Percentiles rank a stretch among this genome's conserved stretches.
phyloP scores from a whole-genome alignment of 352 stramenopile species.

The Pythium phragmiticola region DNA sequence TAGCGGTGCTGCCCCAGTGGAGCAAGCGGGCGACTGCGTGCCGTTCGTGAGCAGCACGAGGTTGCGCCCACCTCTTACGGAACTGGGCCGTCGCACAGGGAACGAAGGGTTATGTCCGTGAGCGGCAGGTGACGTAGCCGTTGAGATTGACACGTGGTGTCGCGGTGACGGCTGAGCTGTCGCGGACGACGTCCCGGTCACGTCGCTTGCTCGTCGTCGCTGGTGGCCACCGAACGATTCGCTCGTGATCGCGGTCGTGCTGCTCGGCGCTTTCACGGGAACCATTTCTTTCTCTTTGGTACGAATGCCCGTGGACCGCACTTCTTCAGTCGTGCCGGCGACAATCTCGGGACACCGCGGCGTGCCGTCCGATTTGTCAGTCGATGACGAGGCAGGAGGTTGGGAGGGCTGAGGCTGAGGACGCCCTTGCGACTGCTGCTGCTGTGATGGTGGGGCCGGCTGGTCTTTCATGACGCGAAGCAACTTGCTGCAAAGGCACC shows the following conservation, averaged over 20 bases:
- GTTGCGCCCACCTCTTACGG: conserved; percentile 47
- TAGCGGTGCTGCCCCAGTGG: background rate
- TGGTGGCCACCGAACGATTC: background rate
- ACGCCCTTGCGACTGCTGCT: background rate
- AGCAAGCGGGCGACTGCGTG: background rate
- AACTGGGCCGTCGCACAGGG: conserved; percentile 35
- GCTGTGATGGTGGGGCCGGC: background rate
- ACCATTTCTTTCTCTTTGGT: conserved; percentile 22
- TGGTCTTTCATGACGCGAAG: conserved; percentile 41
- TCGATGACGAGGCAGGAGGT: background rate
- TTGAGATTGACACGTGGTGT: background rate
- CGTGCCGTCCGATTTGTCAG: conserved; percentile 19
- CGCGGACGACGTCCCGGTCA: background rate
- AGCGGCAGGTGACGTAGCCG: background rate
- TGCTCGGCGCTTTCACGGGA: conserved; percentile 20
- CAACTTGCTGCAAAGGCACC: conserved; percentile 31
- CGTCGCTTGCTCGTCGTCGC: conserved; percentile 11
- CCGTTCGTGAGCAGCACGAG: conserved; percentile 34
- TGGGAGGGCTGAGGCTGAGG: background rate
- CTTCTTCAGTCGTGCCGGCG: background rate
- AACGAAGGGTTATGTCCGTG: background rate
- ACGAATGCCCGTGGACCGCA: conserved; percentile 14
- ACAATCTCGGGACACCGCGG: conserved; percentile 17
- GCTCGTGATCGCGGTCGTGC: background rate
- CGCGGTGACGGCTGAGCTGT: conserved; percentile 4